phyloP scores from a whole-genome alignment of 2,329 filamentous ascomycete species.

The Nemania diffusa region DNA sequence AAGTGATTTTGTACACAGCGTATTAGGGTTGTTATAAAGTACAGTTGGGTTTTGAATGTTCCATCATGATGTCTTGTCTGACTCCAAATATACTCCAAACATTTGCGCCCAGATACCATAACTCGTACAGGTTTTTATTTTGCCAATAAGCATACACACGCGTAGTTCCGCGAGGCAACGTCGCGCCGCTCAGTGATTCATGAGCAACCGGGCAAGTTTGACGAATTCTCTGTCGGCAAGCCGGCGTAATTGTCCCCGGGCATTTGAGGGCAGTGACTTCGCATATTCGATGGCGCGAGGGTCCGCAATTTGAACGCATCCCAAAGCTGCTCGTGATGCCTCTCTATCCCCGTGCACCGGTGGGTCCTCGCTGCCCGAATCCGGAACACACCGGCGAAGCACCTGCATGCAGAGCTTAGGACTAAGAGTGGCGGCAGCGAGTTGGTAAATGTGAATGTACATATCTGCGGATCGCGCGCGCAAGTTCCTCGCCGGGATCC shows the following conservation, averaged over 20 bases:
- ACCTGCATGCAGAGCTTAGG: slow-evolving; percentile 58
- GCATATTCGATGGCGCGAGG: slow-evolving; percentile 56
- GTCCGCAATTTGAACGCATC: slow-evolving; percentile 67
- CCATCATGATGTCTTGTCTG: background rate
- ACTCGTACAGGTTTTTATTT: background rate
- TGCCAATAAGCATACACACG: background rate
- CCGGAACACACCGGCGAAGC: slow-evolving; percentile 64
- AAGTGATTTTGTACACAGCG: slow-evolving; percentile 11
- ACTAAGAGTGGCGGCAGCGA: slow-evolving; percentile 58
- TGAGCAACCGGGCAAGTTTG: slow-evolving; percentile 41
- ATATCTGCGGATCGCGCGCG: slow-evolving; percentile 60
- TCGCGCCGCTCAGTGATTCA: background rate
- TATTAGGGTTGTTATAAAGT: background rate
- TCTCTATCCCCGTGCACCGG: slow-evolving; percentile 57
- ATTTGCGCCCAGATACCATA: background rate
- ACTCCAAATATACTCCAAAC: background rate
- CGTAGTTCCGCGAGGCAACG: background rate
- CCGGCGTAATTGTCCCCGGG: slow-evolving; percentile 6
- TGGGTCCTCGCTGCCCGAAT: slow-evolving; percentile 67
- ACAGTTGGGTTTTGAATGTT: slow-evolving; percentile 7
- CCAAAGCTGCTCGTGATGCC: slow-evolving; percentile 60
- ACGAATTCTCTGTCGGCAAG: slow-evolving; percentile 23
- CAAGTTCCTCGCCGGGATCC: slow-evolving; percentile 62
- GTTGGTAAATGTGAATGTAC: slow-evolving; percentile 65
- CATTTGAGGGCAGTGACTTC: slow-evolving; percentile 38